Conservation (phyloP, 1,284 basidiomycete genomes). For the Farysia itapuensis region DNA sequence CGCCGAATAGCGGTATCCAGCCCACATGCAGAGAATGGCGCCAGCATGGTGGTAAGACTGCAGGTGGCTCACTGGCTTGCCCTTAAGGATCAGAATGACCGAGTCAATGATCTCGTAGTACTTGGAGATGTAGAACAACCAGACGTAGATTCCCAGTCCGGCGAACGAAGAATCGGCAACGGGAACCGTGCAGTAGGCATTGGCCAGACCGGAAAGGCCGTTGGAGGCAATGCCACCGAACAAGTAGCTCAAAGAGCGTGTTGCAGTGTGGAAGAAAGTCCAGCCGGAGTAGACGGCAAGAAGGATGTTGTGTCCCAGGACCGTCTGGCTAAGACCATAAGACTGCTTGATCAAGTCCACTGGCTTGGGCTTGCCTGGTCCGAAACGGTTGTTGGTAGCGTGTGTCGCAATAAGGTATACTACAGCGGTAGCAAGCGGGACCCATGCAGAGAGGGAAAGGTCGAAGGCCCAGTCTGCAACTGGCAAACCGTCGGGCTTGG, state of each 20-base stretch:
- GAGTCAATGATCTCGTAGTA: conserved; percentile 60
- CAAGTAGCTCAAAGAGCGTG: conserved; percentile 25
- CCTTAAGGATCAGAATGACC: conserved; percentile 59
- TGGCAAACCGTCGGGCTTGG: conserved; percentile 36
- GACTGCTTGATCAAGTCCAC: conserved; percentile 38
- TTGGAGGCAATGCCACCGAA: conserved; percentile 12
- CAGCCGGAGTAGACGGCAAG: conserved; percentile 53
- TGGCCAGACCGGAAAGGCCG: conserved; percentile 41
- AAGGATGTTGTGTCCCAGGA: conserved; percentile 57
- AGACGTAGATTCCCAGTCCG: conserved; percentile 48
- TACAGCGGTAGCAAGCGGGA: conserved; percentile 17
- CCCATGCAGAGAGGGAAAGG: conserved; percentile 34
- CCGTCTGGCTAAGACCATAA: conserved; percentile 29
- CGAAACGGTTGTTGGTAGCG: conserved; percentile 31
- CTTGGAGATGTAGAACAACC: conserved; percentile 59
- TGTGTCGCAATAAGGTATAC: conserved; percentile 42
- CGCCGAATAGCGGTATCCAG: conserved; percentile 53
- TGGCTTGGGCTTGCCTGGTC: conserved; percentile 34
- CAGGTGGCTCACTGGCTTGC: conserved; percentile 55
- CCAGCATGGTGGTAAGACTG: conserved; percentile 53
- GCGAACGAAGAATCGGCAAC: conserved; percentile 45
- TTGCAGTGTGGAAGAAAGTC: conserved; percentile 43
- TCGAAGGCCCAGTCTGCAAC: conserved; percentile 30
- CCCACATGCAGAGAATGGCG: conserved; percentile 58
- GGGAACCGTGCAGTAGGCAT: conserved; percentile 58